Evolutionary conservation across 805 yeast genomes (phyloP), one percentile per base, ranked within the genome.

Genomic region (Nadsonia fulvescens): DNA sequence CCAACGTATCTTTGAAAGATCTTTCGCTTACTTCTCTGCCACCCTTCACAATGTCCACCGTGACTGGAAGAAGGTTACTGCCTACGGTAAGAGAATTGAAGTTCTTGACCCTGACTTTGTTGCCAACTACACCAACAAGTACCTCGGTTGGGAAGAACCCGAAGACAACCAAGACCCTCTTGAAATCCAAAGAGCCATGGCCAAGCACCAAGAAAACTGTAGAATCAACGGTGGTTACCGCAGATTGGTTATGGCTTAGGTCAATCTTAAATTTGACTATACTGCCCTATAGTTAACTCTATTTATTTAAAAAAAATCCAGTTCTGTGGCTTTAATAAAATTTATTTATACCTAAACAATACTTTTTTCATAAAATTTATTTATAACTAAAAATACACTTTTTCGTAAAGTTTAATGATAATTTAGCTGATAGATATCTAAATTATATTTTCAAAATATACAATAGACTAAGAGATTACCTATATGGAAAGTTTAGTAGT

Each of bases 1-100:
- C 40, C 43, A 38, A 31, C 62, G 60, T 43, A 58, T 53, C 46
- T 64, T 56, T 42, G 60, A 59, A 39, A 56, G 70, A 47, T 61
- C 66, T 32, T 64, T 51, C 43, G 70, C 70, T 15, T 64, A 63
- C 49, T 55, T 64, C 43, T 61, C 68, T 10, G 61, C 48, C 11
- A 58, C 66, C 10, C 50, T 61, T 35, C 60, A 51, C 48, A 63
- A 63, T 34, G 70, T 63, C 23, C 61, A 59, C 39, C 56, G 70
- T 36, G 70, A 63, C 45, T 63, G 70, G 70, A 52, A 44, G 27
- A 63, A 63, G 48, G 70, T 63, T 32, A 63, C 63, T 24, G 56
- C 56, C 26, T 63, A 63, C 39, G 69, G 70, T 32, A 62, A 64
- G 45, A 54, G 70, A 42, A 51, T 63, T 40, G 58, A 56, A 15